These are phyloP conservation scores for Pseudogymnoascus sp. DNA, from an alignment of 2,329 filamentous ascomycete genomes.

Conservation along the genomic window DNA sequence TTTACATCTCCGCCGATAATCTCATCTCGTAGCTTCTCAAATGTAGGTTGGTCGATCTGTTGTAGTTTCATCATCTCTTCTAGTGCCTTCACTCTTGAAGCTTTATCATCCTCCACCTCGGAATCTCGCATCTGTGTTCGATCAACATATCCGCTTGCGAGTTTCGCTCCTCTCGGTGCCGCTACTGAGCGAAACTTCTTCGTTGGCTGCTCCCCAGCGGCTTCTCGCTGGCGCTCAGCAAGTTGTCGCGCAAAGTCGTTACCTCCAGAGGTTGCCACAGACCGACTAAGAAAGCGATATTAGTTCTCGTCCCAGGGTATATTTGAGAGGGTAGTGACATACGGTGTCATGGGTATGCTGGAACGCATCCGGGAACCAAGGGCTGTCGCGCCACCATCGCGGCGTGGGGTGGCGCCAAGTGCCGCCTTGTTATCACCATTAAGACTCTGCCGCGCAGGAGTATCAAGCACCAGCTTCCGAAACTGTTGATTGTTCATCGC, in stretches of 20 bases:
- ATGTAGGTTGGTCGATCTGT: slow-evolving; percentile 72
- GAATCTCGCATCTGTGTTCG: slow-evolving; percentile 59
- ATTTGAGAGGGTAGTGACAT: slow-evolving; percentile 27
- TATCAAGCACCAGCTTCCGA: slow-evolving; percentile 63
- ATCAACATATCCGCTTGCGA: slow-evolving; percentile 76
- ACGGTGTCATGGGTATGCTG: slow-evolving; percentile 93
- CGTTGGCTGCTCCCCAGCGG: slow-evolving; percentile 36
- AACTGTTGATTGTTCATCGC: slow-evolving; percentile 95
- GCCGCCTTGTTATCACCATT: slow-evolving; percentile 27
- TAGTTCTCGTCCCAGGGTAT: slow-evolving; percentile 6
- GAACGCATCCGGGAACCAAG: slow-evolving; percentile 71
- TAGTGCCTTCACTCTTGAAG: slow-evolving; percentile 63
- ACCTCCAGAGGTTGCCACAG: slow-evolving; percentile 29
- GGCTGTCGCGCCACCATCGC: slow-evolving; percentile 42
- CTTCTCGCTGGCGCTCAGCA: slow-evolving; percentile 48
- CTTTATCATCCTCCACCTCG: slow-evolving; percentile 45
- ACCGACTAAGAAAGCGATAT: slow-evolving; percentile 14
- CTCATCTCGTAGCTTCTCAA: slow-evolving; percentile 64
- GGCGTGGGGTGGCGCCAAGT: slow-evolving; percentile 26
- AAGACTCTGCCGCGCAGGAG: slow-evolving; percentile 31
- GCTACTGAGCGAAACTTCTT: slow-evolving; percentile 70
- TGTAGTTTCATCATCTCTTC: slow-evolving; percentile 76
- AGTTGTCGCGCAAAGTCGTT: slow-evolving; percentile 78
- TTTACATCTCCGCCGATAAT: slow-evolving; percentile 74
- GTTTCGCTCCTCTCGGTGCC: slow-evolving; percentile 72